Percentiles rank a stretch among this genome's conserved stretches.
phyloP scores from a whole-genome alignment of 1,284 basidiomycete genomes.

The Apiotrichum domesticum region DNA sequence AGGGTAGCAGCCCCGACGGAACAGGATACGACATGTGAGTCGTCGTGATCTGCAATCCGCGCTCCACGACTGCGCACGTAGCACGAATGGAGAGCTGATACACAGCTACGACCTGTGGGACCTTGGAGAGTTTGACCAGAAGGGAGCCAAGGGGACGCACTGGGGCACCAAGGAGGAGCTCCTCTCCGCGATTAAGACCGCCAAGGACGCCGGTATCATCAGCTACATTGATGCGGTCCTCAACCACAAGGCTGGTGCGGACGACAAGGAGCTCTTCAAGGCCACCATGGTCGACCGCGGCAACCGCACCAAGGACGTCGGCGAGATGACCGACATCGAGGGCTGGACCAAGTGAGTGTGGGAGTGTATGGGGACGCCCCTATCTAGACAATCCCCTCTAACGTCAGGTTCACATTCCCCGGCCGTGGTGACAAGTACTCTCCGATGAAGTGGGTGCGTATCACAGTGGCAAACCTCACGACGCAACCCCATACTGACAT shows the following conservation, averaged over 20 bases:
- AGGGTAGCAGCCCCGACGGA: slow-evolving; percentile 40
- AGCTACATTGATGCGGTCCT: slow-evolving; percentile 52
- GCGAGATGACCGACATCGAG: slow-evolving; percentile 64
- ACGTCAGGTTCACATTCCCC: slow-evolving; percentile 65
- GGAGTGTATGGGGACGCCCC: too few species aligned
- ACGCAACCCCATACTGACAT: neutral
- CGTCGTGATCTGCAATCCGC: too few species aligned
- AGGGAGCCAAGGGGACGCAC: slow-evolving; percentile 68
- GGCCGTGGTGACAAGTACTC: slow-evolving; percentile 64
- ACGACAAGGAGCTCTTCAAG: slow-evolving; percentile 66
- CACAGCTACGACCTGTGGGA: slow-evolving; percentile 63
- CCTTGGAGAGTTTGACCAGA: slow-evolving; percentile 86
- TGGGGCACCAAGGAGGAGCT: slow-evolving; percentile 88
- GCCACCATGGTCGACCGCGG: slow-evolving; percentile 67
- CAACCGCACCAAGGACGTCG: slow-evolving; percentile 51
- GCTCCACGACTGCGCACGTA: too few species aligned
- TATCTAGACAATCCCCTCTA: slow-evolving; percentile 12
- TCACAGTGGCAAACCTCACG: too few species aligned
- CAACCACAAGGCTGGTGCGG: slow-evolving; percentile 64
- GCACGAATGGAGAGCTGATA: too few species aligned
- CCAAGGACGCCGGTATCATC: slow-evolving; percentile 40
- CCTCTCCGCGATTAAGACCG: slow-evolving; percentile 56
- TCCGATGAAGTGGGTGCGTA: slow-evolving; percentile 49
- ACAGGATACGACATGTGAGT: slow-evolving; percentile 41
- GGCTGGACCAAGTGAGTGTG: slow-evolving; percentile 62